Conservation (phyloP, 257 asterid species). For the Solanum bulbocastanum region DNA sequence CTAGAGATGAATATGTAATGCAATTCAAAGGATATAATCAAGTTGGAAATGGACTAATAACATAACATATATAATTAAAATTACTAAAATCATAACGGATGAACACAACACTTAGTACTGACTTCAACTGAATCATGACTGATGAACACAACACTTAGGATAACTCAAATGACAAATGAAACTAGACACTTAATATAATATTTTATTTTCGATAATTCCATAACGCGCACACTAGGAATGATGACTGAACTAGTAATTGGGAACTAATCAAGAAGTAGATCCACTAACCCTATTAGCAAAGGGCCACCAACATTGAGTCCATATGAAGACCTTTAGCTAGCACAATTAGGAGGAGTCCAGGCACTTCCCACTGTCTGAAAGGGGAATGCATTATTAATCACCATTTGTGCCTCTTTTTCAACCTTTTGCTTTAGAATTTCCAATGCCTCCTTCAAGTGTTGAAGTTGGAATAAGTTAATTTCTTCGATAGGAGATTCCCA, state of each 20-base stretch:
- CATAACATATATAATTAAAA: no score
- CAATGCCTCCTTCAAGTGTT: not conserved
- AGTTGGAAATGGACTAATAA: not conserved
- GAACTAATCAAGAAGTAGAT: no score
- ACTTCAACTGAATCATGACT: not conserved
- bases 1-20: not conserved
- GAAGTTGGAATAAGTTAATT: constrained; percentile 2
- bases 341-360: not conserved
- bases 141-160: not conserved
- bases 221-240: no score
- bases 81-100: not conserved
- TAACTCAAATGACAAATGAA: not conserved
- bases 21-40: not conserved
- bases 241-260: not conserved
- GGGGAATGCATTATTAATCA: not conserved
- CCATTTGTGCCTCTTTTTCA: not conserved
- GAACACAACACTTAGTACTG: not conserved
- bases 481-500: constrained; percentile 6
- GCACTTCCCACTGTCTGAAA: not conserved
- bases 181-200: not conserved
- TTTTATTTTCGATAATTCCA: not conserved
- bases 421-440: not conserved
- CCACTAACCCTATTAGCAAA: not conserved
- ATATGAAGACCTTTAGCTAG: not conserved
- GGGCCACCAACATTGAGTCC: not conserved